These are phyloP conservation scores for Podospora pseudoanserina DNA, from an alignment of 495 filamentous ascomycete species.

Conservation along the genomic window DNA sequence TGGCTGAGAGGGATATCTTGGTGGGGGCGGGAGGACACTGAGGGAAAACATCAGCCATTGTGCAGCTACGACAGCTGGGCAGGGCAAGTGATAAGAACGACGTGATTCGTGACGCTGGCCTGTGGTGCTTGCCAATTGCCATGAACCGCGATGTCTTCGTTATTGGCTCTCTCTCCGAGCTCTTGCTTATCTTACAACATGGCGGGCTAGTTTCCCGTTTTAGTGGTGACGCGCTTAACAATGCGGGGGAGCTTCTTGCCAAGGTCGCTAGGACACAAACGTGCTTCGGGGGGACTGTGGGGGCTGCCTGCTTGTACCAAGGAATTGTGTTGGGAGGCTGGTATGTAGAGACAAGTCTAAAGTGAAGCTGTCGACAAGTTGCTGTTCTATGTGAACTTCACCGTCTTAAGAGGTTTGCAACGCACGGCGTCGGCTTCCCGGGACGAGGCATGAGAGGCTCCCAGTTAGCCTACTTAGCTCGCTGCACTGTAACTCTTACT, in stretches of 20 bases:
- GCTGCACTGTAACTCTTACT: slow-evolving; percentile 2
- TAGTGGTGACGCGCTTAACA: background rate
- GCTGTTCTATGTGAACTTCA: background rate
- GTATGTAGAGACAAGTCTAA: background rate
- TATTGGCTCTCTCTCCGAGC: background rate
- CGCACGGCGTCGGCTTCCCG: background rate
- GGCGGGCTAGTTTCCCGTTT: slow-evolving; percentile 1
- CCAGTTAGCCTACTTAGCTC: background rate
- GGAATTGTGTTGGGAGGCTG: background rate
- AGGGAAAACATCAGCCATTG: slow-evolving; percentile 22
- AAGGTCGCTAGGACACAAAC: slow-evolving; percentile 12
- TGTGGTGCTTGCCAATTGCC: background rate
- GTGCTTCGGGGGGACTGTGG: background rate
- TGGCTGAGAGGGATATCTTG: slow-evolving; percentile 66
- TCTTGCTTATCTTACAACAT: slow-evolving; percentile 29
- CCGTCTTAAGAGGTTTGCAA: background rate
- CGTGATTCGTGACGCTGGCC: background rate
- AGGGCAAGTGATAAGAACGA: background rate
- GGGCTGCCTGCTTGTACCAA: background rate
- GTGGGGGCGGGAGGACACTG: slow-evolving; percentile 81
- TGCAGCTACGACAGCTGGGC: background rate
- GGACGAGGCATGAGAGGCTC: background rate
- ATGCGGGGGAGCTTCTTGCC: slow-evolving; percentile 8
- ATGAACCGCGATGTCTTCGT: background rate
- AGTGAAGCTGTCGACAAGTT: slow-evolving; percentile 6